These are phyloP conservation scores for Phascolomyces articulosus DNA, from an alignment of 371 early-diverging fungal species.

Conservation along the genomic window DNA sequence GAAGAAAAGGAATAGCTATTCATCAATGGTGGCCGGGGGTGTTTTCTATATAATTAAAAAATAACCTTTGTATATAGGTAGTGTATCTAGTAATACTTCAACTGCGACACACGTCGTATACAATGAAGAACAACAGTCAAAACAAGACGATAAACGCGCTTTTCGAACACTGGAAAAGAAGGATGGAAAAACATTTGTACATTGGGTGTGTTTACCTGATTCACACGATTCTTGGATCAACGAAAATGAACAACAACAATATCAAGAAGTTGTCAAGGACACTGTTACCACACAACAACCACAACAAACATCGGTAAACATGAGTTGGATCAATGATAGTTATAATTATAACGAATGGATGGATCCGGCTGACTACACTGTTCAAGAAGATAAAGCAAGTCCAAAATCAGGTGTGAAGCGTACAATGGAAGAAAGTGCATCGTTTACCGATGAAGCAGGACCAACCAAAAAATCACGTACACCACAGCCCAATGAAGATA, in stretches of 20 bases:
- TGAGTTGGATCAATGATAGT: constrained; percentile 76
- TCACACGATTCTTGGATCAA: constrained; percentile 73
- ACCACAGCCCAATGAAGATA: constrained; percentile 12
- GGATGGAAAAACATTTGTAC: constrained; percentile 56
- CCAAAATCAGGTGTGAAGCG: constrained; percentile 21
- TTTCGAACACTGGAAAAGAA: constrained; percentile 35
- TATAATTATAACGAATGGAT: constrained; percentile 74
- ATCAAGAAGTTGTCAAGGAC: constrained; percentile 8
- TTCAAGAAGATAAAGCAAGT: constrained; percentile 19
- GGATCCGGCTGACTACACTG: constrained; percentile 66
- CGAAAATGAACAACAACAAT: constrained; percentile 38
- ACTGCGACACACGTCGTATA: constrained; percentile 68
- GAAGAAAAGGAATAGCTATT: not conserved
- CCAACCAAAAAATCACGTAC: constrained; percentile 18
- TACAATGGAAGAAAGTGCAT: constrained; percentile 23
- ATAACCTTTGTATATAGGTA: too few species aligned
- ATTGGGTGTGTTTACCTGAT: constrained; percentile 77
- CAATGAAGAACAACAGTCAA: constrained; percentile 17
- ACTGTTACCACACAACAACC: constrained; percentile 27
- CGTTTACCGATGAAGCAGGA: constrained; percentile 10
- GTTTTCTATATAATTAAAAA: too few species aligned
- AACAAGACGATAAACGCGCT: constrained; percentile 33
- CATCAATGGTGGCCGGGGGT: not conserved
- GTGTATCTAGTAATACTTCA: not conserved
- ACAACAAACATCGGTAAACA: constrained; percentile 64